Evolutionary conservation across 2,329 filamentous ascomycete genomes (phyloP).

Genomic region (Didymella segeticola): DNA sequence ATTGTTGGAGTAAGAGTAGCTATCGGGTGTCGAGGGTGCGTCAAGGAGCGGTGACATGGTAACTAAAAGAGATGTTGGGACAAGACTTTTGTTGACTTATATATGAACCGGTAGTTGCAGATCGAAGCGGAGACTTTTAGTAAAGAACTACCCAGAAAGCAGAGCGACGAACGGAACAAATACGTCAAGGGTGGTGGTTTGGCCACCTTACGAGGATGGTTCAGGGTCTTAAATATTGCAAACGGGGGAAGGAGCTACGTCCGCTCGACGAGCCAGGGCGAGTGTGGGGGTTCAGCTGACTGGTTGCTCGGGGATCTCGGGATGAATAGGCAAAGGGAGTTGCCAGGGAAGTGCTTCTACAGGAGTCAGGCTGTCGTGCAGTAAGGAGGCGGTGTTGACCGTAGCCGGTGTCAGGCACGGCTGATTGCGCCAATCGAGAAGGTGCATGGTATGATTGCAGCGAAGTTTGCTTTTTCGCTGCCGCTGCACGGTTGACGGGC

Average conservation of each 20-base stretch:
- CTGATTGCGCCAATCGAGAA: slow-evolving; percentile 42
- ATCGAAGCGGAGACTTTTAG: slow-evolving; percentile 38
- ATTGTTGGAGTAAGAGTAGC: slow-evolving; percentile 38
- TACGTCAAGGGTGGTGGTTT: slow-evolving; percentile 43
- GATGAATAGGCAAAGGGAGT: slow-evolving; percentile 40
- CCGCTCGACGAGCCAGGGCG: slow-evolving; percentile 20
- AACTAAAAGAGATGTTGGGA: slow-evolving; percentile 17
- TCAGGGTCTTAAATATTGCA: slow-evolving; percentile 48
- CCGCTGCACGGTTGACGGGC: slow-evolving; percentile 22
- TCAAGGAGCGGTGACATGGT: slow-evolving; percentile 51
- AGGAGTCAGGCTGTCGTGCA: slow-evolving; percentile 33
- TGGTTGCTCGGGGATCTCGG: slow-evolving; percentile 39
- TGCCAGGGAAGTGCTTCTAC: slow-evolving; percentile 29
- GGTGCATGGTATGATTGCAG: slow-evolving; percentile 32
- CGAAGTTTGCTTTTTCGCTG: slow-evolving; percentile 43
- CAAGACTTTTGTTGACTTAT: slow-evolving; percentile 29
- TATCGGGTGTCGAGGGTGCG: slow-evolving; percentile 45
- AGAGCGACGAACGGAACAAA: slow-evolving; percentile 40
- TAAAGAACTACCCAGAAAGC: slow-evolving; percentile 33
- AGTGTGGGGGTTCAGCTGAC: slow-evolving; percentile 52
- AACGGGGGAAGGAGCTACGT: slow-evolving; percentile 30
- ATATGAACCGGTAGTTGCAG: slow-evolving; percentile 34
- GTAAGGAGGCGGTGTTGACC: slow-evolving; percentile 43
- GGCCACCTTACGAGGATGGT: slow-evolving; percentile 38
- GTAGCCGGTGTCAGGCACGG: slow-evolving; percentile 44